Percentiles rank a stretch among this genome's conserved stretches.
phyloP scores from a whole-genome alignment of 169 alveolate genomes.

The Plasmodium gaboni region DNA sequence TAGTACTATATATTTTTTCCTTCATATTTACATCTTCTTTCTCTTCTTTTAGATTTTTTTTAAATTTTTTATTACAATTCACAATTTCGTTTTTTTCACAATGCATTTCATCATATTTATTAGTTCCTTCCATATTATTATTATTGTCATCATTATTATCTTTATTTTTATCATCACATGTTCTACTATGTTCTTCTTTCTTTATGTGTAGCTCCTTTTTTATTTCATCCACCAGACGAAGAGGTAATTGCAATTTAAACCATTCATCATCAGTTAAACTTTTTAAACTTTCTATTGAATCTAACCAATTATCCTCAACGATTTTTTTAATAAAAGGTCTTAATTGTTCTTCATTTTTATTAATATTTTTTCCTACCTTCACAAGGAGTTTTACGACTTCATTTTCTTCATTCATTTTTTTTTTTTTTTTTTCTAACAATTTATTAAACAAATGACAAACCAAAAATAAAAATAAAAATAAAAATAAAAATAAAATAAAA shows the following conservation, averaged over 20 bases:
- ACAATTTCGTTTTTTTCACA: conserved; percentile 4
- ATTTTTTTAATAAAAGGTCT: conserved; percentile 57
- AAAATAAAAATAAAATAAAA: no score
- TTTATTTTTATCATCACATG: not conserved
- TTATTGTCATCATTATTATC: not conserved
- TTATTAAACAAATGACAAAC: no score
- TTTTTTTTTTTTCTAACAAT: not conserved
- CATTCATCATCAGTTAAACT: conserved; percentile 56
- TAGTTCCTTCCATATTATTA: not conserved
- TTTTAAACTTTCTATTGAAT: conserved; percentile 53
- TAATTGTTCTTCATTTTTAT: conserved; percentile 34
- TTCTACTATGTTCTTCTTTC: conserved; percentile 9
- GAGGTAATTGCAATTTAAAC: conserved; percentile 39
- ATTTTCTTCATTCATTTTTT: conserved; percentile 44
- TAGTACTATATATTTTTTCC: not conserved
- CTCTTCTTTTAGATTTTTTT: conserved; percentile 3
- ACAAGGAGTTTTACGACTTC: conserved; percentile 37
- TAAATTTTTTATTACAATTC: conserved; percentile 25
- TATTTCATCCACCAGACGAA: conserved; percentile 48
- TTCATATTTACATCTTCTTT: not conserved
- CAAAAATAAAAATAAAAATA: not conserved
- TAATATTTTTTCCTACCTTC: conserved; percentile 53
- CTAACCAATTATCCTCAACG: conserved; percentile 63
- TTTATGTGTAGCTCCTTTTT: conserved; percentile 30
- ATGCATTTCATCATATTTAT: not conserved